Conservation (phyloP, 2,329 filamentous ascomycete genomes). For the Colletotrichum liriopes region DNA sequence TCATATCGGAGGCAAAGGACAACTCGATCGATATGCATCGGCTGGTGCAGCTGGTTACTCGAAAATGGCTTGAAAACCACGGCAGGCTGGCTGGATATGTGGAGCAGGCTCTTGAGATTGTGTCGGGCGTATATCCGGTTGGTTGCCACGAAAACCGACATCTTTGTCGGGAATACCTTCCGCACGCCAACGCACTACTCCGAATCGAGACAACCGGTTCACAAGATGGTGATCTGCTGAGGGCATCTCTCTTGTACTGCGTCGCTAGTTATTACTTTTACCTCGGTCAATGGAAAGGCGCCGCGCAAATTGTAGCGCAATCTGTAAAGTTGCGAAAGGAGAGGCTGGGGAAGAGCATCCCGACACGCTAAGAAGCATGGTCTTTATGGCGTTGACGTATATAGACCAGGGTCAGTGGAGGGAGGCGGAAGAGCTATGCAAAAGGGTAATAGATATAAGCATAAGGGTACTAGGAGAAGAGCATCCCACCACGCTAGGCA, state of each 20-base stretch:
- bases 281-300: not conserved
- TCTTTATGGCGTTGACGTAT: not conserved
- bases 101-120: slow-evolving; percentile 42
- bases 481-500: not conserved
- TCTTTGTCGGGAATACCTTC: slow-evolving; percentile 44
- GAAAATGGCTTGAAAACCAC: slow-evolving; percentile 11
- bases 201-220: not conserved
- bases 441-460: too few relatives aligned
- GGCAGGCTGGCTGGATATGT: not conserved
- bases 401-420: not conserved
- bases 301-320: not conserved
- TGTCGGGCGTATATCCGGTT: slow-evolving; percentile 44
- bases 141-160: slow-evolving; percentile 33
- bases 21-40: slow-evolving; percentile 49
- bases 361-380: not conserved
- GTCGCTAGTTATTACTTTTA: not conserved
- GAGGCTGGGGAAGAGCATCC: not conserved
- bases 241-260: not conserved
- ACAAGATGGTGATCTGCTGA: not conserved
- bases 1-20: not conserved
- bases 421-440: too few relatives aligned
- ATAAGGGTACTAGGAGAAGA: not conserved
- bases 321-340: not conserved
- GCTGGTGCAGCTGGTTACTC: slow-evolving; percentile 11
- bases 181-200: slow-evolving; percentile 46